Base-by-base conservation (phyloP, 208 protist genomes). In the Crithidia brevicula region DNA sequence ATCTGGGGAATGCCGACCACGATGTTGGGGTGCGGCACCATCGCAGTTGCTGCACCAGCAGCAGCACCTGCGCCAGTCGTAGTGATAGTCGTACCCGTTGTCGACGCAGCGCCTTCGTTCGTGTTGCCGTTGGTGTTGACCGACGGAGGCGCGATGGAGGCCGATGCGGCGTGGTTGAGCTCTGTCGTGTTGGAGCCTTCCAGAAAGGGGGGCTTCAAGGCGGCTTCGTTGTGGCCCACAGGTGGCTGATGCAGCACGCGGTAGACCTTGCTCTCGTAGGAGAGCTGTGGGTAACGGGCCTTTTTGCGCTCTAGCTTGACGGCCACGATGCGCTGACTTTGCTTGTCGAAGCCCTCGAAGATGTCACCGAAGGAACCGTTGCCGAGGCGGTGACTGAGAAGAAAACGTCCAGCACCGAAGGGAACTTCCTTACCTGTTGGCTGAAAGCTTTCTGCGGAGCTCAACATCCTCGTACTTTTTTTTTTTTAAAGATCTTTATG, bases 291-390 rank as follows among this genome's bases (percentile, higher is more conserved):
- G 49, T 96, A 97, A 50, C 67, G 68, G 0, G 79, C 72, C 49
- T 85, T 88, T 23, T 94, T 92, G 31, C 91, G 85, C 75, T 99
- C 98, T 11, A 97, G 68, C 70, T 97, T 97, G 16, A 95, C 83
- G 8, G 89, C 88, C 23, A 97, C 88, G 11, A 72, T 59, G 30
- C 43, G 46, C 6, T 74, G 43, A 23, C 59, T 76, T 4, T 77
- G 59, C 8, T 81, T 85, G 74, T 97, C 89, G 49, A 78, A 81
- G 66, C 92, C 96, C 60, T 96, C 77, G 80, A 98, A 99, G 56
- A 99, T 98, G 42, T 99, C 99, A 15, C 99, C 99, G 79, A 99
- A 99, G 47, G 94, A 98, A 10, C 99, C 99, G 52, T 82, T 85
- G 43, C 98, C 99, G 67, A 99, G 72, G 49, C 83, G 85, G 51